phyloP scores from a whole-genome alignment of 2,329 filamentous ascomycete species.

The Zymoseptoria ardabiliae region DNA sequence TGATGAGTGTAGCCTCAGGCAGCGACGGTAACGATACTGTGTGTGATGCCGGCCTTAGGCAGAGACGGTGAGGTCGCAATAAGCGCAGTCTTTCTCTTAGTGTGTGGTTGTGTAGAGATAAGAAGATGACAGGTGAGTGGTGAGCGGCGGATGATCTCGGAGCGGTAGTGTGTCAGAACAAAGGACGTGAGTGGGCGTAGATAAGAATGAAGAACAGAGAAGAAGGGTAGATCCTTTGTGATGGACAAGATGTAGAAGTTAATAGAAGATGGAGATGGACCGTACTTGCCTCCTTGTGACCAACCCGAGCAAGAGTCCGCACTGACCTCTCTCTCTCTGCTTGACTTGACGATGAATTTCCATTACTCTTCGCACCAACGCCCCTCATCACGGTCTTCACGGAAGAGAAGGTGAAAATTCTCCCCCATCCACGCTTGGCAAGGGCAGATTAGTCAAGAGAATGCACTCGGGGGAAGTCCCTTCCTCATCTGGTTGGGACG shows the following conservation, averaged over 20 bases:
- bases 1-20: background rate
- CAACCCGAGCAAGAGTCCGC: background rate
- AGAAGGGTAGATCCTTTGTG: background rate
- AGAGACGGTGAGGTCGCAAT: background rate
- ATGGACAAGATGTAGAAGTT: background rate
- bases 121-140: constrained; percentile 7
- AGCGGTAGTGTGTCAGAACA: constrained; percentile 11
- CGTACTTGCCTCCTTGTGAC: background rate
- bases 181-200: constrained; percentile 13
- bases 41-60: constrained; percentile 8
- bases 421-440: background rate
- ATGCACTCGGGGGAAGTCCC: background rate
- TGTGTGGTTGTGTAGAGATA: constrained; percentile 1
- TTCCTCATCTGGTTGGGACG: background rate
- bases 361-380: background rate
- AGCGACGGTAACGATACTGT: background rate
- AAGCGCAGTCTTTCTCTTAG: background rate
- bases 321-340: background rate
- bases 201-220: constrained; percentile 10
- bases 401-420: background rate
- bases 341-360: background rate
- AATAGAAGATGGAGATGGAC: background rate
- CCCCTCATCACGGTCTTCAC: too few species aligned
- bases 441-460: background rate
- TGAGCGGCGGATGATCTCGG: background rate